A percentile compares a stretch with the other conserved stretches of the same genome.
Evolutionary conservation across 495 filamentous ascomycete species (phyloP).

Genomic region (Tuber umbilicatum): DNA sequence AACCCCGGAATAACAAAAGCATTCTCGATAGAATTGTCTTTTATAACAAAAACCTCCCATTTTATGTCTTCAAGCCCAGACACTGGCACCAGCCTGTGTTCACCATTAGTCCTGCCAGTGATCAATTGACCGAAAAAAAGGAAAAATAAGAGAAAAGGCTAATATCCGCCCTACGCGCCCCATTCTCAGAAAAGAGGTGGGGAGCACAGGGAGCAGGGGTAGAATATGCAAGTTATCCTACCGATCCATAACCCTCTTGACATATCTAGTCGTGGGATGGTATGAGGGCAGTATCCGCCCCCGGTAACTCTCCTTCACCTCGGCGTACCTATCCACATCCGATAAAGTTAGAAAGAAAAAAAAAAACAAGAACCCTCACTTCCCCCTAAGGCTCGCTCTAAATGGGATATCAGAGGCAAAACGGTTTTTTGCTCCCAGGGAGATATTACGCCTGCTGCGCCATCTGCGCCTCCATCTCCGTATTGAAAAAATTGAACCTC

Average conservation of each 20-base stretch:
- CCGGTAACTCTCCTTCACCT: constrained; percentile 42
- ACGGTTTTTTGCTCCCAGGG: background rate
- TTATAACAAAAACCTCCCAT: constrained; percentile 84
- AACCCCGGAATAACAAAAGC: constrained; percentile 84
- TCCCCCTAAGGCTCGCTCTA: background rate
- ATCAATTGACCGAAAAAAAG: background rate
- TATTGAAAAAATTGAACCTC: constrained; percentile 71
- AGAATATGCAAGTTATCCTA: constrained; percentile 9
- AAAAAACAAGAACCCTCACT: background rate
- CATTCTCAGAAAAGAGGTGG: background rate
- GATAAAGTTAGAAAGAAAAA: background rate
- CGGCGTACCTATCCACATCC: constrained; percentile 29
- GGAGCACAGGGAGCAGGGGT: background rate
- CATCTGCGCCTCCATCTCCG: constrained; percentile 51
- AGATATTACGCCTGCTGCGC: constrained; percentile 33
- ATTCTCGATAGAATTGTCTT: constrained; percentile 56
- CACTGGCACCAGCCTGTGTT: constrained; percentile 57
- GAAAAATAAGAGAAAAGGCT: background rate
- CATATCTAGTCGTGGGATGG: constrained; percentile 51
- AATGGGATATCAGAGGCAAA: background rate
- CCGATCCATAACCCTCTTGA: constrained; percentile 59
- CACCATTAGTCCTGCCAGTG: constrained; percentile 5
- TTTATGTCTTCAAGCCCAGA: constrained; percentile 55
- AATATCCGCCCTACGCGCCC: background rate
- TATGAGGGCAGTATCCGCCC: constrained; percentile 49